These are phyloP conservation scores for Lipomyces oligophaga DNA, from an alignment of 805 yeast genomes.

Conservation along the genomic window DNA sequence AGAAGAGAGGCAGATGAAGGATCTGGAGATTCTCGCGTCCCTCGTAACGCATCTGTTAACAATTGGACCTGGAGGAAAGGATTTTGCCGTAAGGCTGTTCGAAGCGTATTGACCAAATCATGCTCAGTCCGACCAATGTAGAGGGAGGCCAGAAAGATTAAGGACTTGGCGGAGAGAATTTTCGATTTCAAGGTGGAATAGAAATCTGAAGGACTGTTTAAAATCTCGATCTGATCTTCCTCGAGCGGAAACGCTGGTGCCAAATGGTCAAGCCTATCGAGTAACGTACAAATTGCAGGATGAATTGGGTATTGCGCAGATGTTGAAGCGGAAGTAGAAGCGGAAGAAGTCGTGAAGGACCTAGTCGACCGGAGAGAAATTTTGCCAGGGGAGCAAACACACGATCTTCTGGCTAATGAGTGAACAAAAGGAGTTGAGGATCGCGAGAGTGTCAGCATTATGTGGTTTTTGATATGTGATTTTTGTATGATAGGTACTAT, in stretches of 20 bases:
- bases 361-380: too few relatives aligned
- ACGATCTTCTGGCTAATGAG: slow-evolving; percentile 3
- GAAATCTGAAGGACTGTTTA: slow-evolving; percentile 67
- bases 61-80: slow-evolving; percentile 64
- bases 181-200: slow-evolving; percentile 58
- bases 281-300: slow-evolving; percentile 15
- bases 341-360: not conserved
- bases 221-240: slow-evolving; percentile 50
- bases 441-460: slow-evolving; percentile 13
- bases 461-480: too few relatives aligned
- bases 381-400: too few relatives aligned
- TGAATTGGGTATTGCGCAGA: slow-evolving; percentile 5
- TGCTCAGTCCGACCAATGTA: slow-evolving; percentile 80
- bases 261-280: slow-evolving; percentile 18
- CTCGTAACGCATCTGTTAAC: slow-evolving; percentile 81
- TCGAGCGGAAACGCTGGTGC: slow-evolving; percentile 28
- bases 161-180: slow-evolving; percentile 55
- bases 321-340: slow-evolving; percentile 1
- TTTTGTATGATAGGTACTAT: too few relatives aligned
- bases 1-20: slow-evolving; percentile 73
- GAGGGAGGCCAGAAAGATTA: slow-evolving; percentile 78
- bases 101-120: slow-evolving; percentile 65
- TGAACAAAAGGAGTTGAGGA: slow-evolving; percentile 6
- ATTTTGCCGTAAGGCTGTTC: slow-evolving; percentile 55
- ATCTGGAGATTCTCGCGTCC: slow-evolving; percentile 87